Base-by-base conservation (phyloP, 306 rosid species). In the Cajanus cajan region DNA sequence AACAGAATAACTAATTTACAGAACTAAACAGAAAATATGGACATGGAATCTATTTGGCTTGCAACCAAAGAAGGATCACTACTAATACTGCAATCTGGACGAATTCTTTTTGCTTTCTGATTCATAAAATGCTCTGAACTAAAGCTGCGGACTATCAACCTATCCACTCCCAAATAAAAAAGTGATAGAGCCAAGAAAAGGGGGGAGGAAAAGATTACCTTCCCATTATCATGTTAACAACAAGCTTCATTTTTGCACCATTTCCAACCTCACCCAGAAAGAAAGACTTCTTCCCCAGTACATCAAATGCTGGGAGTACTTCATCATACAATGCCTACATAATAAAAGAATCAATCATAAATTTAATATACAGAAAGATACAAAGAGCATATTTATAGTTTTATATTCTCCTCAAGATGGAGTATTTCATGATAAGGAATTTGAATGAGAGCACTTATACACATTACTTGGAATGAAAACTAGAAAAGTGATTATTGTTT, bases 181-280 rank as follows among this genome's bases (percentile, higher is more conserved):
- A 48, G 52, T 14, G 21, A 50, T 12, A 48, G 55, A 25, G 39
- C 58, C 44, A 43, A 11, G 37, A 66, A 51, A 11, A 4, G 2
- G 6, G 14, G 57, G 40, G 78, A 64, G 28, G 51, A 54, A 78
- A 65, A 24, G 37, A 51, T 47, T 85, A 94, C 98, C 98, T 94
- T 74, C 98, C 98, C 98, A 94, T 94, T 85, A 92, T 87, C 98
- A 94, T 94, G 85, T 94, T 94, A 76, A 92, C 97, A 10, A 94
- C 96, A 48, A 94, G 97, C 84, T 94, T 94, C 98, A 94, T 94
- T 86, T 87, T 90, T 61, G 98, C 98, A 76, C 98, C 97, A 74
- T 92, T 92, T 83, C 98, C 98, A 76, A 92, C 93, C 84, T 92
- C 86, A 48, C 98, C 98, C 43, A 94, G 83, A 84, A 80, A 92